These are phyloP conservation scores for Teratosphaeria viscida DNA, from an alignment of 2,329 filamentous ascomycete species.

Conservation along the genomic window DNA sequence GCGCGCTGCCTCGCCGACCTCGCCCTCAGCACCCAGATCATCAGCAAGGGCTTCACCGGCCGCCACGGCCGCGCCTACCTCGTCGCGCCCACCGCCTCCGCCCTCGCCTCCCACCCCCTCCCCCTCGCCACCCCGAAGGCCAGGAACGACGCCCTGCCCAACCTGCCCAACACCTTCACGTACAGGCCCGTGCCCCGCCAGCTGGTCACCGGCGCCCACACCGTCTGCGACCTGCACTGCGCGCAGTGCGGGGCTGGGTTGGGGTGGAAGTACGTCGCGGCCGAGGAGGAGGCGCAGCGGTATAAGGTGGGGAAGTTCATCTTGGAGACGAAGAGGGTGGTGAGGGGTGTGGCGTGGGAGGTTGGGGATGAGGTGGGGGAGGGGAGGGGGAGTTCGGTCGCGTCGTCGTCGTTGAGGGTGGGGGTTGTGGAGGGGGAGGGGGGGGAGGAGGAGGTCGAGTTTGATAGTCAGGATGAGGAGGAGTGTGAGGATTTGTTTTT, in stretches of 20 bases:
- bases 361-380: conserved; percentile 19
- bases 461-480: conserved; percentile 56
- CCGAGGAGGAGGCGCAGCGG: conserved; percentile 49
- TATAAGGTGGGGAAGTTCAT: conserved; percentile 62
- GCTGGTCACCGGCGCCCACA: conserved; percentile 53
- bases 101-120: conserved; percentile 8
- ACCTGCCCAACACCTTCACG: conserved; percentile 49
- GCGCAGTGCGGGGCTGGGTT: conserved; percentile 45
- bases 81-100: conserved; percentile 37
- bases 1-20: conserved; percentile 49
- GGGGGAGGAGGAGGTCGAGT: conserved; percentile 34
- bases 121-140: conserved; percentile 12
- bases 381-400: conserved; percentile 34
- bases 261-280: conserved; percentile 56
- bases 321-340: conserved; percentile 49
- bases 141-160: conserved; percentile 20
- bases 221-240: conserved; percentile 51
- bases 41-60: conserved; percentile 56
- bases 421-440: conserved; percentile 33
- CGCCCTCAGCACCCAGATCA: conserved; percentile 48
- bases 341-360: conserved; percentile 44
- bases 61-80: conserved; percentile 55
- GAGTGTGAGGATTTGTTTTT: conserved; percentile 57
- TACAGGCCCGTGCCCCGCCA: conserved; percentile 48
- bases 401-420: conserved; percentile 8